phyloP scores from a whole-genome alignment of 768 basidiomycete genomes.

The Serendipita indica region DNA sequence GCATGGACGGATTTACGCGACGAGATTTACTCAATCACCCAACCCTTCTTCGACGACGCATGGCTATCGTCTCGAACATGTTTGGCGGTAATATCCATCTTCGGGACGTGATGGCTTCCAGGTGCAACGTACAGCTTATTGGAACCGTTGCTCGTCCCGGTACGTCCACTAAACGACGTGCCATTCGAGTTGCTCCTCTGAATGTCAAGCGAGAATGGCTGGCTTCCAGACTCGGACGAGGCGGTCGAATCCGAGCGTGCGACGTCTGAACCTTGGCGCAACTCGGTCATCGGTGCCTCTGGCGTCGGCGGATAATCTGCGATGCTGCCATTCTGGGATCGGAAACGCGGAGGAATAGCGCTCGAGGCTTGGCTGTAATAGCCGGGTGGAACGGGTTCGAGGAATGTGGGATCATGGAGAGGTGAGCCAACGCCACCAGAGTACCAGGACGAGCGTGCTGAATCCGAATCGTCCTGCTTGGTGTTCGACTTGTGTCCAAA shows the following conservation, averaged over 20 bases:
- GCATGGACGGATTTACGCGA: conserved; percentile 1
- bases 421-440: conserved; percentile 37
- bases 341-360: conserved; percentile 1
- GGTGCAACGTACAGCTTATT: conserved; percentile 26
- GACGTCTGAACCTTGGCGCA: background rate
- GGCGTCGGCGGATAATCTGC: no score
- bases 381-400: conserved; percentile 22
- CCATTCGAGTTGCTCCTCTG: conserved; percentile 15
- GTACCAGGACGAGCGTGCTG: conserved; percentile 17
- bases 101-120: conserved; percentile 12
- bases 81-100: conserved; percentile 21
- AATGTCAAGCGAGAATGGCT: conserved; percentile 12
- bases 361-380: background rate
- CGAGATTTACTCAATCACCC: conserved; percentile 39
- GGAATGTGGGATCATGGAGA: conserved; percentile 24
- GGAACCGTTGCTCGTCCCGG: conserved; percentile 26
- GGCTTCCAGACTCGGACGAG: conserved; percentile 1
- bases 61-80: conserved; percentile 20
- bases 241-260: background rate
- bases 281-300: background rate
- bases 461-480: conserved; percentile 25
- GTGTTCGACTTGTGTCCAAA: conserved; percentile 25
- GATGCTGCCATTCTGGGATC: background rate
- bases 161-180: conserved; percentile 21
- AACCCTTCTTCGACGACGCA: conserved; percentile 26